Evolutionary conservation across 768 basidiomycete genomes (phyloP).

Genomic region (Cystobasidium onofrii): DNA sequence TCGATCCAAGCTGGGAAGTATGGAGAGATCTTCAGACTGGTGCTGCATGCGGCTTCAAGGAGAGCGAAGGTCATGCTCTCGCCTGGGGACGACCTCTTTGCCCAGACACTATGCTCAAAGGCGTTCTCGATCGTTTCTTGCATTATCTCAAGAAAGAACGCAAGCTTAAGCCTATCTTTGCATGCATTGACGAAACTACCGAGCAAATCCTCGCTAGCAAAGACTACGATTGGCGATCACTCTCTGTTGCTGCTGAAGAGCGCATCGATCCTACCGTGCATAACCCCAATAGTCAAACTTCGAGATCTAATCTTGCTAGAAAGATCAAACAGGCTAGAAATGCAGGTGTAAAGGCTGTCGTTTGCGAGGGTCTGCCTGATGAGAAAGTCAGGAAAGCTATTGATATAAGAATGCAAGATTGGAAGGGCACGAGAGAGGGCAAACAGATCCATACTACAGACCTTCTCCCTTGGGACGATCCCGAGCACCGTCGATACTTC

Average conservation of each 20-base stretch:
- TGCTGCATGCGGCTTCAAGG: slow-evolving; percentile 59
- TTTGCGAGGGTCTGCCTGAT: slow-evolving; percentile 50
- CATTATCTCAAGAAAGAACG: slow-evolving; percentile 47
- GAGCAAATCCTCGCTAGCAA: slow-evolving; percentile 52
- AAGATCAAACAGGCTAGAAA: slow-evolving; percentile 57
- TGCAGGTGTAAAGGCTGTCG: slow-evolving; percentile 52
- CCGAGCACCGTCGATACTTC: slow-evolving; percentile 56
- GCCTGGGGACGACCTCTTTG: slow-evolving; percentile 60
- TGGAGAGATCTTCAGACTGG: slow-evolving; percentile 55
- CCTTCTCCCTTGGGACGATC: slow-evolving; percentile 46
- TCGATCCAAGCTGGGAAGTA: slow-evolving; percentile 53
- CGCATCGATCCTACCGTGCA: slow-evolving; percentile 51
- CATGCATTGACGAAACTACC: slow-evolving; percentile 54
- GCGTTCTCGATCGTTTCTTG: slow-evolving; percentile 53
- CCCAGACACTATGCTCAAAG: slow-evolving; percentile 45
- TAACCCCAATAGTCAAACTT: slow-evolving; percentile 48
- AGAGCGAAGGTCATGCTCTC: slow-evolving; percentile 53
- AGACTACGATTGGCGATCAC: slow-evolving; percentile 54
- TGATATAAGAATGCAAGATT: slow-evolving; percentile 45
- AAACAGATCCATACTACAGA: slow-evolving; percentile 52
- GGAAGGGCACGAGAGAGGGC: slow-evolving; percentile 54
- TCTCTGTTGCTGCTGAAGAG: slow-evolving; percentile 61
- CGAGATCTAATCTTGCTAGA: slow-evolving; percentile 57
- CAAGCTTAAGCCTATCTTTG: slow-evolving; percentile 55
- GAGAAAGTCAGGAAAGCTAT: slow-evolving; percentile 51